Base-by-base conservation (phyloP, 2,329 filamentous ascomycete species). In the Aspergillus japonicus region DNA sequence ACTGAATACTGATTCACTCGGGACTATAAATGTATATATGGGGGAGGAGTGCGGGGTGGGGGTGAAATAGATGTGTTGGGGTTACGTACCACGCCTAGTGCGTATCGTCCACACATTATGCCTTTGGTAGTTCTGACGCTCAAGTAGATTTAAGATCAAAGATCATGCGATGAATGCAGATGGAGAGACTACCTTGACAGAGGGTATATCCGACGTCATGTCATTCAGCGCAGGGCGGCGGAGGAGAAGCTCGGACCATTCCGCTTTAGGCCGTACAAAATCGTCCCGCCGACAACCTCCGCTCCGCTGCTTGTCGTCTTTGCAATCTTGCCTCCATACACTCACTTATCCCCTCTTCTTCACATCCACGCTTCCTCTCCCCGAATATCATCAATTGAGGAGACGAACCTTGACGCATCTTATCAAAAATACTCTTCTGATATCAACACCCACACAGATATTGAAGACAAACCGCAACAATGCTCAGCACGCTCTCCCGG, bases 21-120 rank as follows among this genome's bases (percentile, higher is more conserved):
- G 3, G 4, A 12, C 1, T 12, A 31, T 56, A 47, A 51, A 57
- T 57, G 26, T 33, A 42, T 39, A 23, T 47, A 14, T 29, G 5
- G 47, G 55, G 6, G 19, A 8, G 7, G 6, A 8, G 26, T 29
- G 7, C 7, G 7, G 26, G 26, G 1, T 5, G 26, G 7, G 26
- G 26, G 1, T 5, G 4, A 8, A 8, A 7, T 10, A 7, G 26
- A 1, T 29, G 31, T 11, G 24, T 21, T 52, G 23, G 42, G 39
- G 5, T 50, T 23, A 76, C 82, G 62, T 78, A 87, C 86, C 77
- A 87, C 77, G 50, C 83, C 82, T 63, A 90, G 73, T 23, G 82
- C 85, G 71, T 90, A 90, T 60, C 88, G 81, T 19, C 88, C 88
- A 72, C 88, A 90, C 88, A 90, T 90, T 8, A 5, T 51, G 48